Evolutionary conservation across 2,329 filamentous ascomycete species (phyloP).

Genomic region (Chaetomium sp.): DNA sequence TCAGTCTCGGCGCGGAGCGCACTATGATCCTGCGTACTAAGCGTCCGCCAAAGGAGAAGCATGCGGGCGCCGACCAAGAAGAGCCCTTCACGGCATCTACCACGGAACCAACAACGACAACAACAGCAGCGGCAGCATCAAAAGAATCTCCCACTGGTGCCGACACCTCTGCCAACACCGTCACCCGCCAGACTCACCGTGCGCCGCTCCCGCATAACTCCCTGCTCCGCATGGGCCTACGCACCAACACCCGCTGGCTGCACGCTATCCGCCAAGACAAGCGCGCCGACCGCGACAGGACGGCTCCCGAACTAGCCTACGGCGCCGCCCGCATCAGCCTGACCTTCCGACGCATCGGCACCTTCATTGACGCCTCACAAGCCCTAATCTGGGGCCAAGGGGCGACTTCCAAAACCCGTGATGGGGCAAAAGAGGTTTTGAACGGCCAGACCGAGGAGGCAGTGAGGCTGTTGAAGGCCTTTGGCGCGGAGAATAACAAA

Average conservation of each 20-base stretch:
- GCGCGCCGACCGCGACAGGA: conserved; percentile 60
- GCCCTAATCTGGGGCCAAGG: conserved; percentile 86
- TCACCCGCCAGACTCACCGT: conserved; percentile 52
- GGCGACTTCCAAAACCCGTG: conserved; percentile 60
- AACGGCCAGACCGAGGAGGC: conserved; percentile 63
- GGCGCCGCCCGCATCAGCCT: conserved; percentile 77
- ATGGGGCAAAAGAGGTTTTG: conserved; percentile 55
- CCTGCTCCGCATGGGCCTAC: conserved; percentile 72
- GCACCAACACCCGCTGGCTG: conserved; percentile 80
- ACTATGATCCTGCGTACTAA: conserved; percentile 88
- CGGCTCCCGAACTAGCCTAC: conserved; percentile 62
- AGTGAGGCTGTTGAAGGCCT: conserved; percentile 65
- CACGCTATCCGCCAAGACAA: conserved; percentile 91
- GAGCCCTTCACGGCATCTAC: neutral
- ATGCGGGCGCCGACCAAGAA: neutral
- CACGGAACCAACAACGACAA: neutral
- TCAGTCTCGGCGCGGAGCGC: conserved; percentile 85
- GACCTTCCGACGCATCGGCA: conserved; percentile 85
- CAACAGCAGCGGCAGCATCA: neutral
- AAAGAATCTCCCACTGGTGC: neutral
- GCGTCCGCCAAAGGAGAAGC: conserved; percentile 37
- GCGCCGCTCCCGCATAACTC: conserved; percentile 81
- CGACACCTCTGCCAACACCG: conserved; percentile 6
- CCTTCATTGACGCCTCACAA: conserved; percentile 63
- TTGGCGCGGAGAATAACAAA: conserved; percentile 77